phyloP scores from a whole-genome alignment of 2,329 filamentous ascomycete genomes.

The Dactylellina leptospora region DNA sequence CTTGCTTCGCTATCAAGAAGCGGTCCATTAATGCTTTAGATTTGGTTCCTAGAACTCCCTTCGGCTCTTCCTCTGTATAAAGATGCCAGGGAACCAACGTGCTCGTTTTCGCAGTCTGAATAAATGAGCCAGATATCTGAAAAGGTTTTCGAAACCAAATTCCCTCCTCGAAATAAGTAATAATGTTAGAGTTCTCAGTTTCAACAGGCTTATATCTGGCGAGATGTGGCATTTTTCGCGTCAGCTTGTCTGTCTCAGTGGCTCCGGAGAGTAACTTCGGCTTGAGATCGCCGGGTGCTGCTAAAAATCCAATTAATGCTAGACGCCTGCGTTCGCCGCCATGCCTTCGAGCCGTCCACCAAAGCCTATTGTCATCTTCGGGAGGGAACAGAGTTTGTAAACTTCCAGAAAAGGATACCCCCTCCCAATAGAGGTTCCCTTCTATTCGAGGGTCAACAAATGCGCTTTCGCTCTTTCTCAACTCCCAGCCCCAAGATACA shows the following conservation, averaged over 20 bases:
- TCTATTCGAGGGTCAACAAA: conserved; percentile 24
- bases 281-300: not conserved
- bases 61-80: conserved; percentile 3
- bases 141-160: conserved; percentile 16
- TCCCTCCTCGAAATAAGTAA: conserved; percentile 1
- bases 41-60: not conserved
- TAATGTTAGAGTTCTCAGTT: not conserved
- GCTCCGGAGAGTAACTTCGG: not conserved
- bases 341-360: conserved; percentile 5
- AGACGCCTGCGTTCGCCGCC: conserved; percentile 1
- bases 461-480: conserved; percentile 1
- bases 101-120: conserved; percentile 15
- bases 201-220: conserved; percentile 28
- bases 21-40: conserved; percentile 4
- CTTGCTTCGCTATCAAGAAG: conserved; percentile 11
- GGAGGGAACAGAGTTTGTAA: conserved; percentile 5
- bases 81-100: conserved; percentile 24
- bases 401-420: not conserved
- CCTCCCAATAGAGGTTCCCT: conserved; percentile 12
- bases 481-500: conserved; percentile 7
- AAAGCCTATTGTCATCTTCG: conserved; percentile 14
- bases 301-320: conserved; percentile 11
- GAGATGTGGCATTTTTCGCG: conserved; percentile 12
- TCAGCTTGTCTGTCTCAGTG: conserved; percentile 6
- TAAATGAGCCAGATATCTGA: conserved; percentile 14